A percentile compares a stretch with the other conserved stretches of the same genome.
These are phyloP conservation scores for Macaranga tanarius DNA, from an alignment of 441 rosid species.

Conservation along the genomic window DNA sequence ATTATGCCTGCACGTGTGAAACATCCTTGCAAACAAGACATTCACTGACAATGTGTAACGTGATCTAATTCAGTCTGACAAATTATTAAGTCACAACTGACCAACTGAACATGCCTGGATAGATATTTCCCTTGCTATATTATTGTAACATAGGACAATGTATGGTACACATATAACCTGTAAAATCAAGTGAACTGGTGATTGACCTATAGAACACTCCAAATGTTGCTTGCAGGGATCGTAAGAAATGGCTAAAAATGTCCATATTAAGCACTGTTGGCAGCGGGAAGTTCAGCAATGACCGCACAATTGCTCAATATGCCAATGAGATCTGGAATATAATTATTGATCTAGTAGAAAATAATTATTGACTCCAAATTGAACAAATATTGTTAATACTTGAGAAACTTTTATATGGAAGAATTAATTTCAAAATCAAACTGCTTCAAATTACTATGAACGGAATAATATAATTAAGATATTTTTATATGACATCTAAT, in stretches of 20 bases:
- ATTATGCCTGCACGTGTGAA: background rate
- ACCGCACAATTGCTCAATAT: slow-evolving; percentile 79
- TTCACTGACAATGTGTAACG: background rate
- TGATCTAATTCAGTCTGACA: background rate
- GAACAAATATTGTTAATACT: too few relatives aligned
- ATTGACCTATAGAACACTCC: background rate
- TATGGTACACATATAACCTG: background rate
- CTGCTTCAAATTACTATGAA: too few relatives aligned
- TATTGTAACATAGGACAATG: background rate
- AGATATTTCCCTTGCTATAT: background rate
- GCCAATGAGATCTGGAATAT: slow-evolving; percentile 93
- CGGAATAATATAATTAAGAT: too few relatives aligned
- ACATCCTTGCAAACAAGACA: background rate
- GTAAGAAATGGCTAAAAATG: slow-evolving; percentile 81
- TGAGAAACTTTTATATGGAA: too few relatives aligned
- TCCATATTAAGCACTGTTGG: slow-evolving; percentile 95
- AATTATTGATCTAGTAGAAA: too few relatives aligned
- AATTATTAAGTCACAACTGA: background rate
- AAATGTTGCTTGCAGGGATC: slow-evolving; percentile 50
- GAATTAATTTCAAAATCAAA: too few relatives aligned
- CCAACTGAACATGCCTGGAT: background rate
- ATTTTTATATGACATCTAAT: too few relatives aligned
- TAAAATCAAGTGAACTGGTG: background rate
- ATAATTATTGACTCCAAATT: too few relatives aligned
- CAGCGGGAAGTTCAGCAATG: slow-evolving; percentile 86